phyloP scores from a whole-genome alignment of 108 stramenopile species.

The Chaetoceros tenuissimus region DNA sequence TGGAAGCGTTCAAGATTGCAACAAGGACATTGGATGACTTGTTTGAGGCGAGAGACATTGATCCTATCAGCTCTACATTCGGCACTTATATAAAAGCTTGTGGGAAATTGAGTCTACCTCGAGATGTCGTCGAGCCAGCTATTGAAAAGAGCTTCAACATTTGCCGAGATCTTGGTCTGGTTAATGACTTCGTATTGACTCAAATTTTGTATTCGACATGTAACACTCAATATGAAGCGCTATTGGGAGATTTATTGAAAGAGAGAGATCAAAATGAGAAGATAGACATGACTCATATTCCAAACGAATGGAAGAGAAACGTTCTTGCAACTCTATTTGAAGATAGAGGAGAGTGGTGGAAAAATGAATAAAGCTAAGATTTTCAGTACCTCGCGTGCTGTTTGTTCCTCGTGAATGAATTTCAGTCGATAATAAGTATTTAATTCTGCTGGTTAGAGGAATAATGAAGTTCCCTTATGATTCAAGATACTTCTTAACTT shows the following conservation, averaged over 20 bases:
- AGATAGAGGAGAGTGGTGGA: neutral
- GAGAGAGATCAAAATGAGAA: neutral
- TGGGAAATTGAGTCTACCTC: constrained; percentile 39
- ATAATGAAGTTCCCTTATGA: too few species aligned
- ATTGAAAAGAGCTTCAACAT: constrained; percentile 29
- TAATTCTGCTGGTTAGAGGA: too few species aligned
- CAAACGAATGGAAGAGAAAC: neutral
- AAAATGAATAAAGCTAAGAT: neutral
- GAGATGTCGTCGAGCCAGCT: constrained; percentile 19
- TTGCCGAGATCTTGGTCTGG: constrained; percentile 44
- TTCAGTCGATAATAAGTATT: too few species aligned
- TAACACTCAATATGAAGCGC: neutral
- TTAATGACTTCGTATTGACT: constrained; percentile 61
- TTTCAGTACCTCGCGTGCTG: neutral
- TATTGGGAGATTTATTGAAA: neutral
- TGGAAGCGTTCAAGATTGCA: constrained; percentile 51
- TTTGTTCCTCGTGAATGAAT: too few species aligned
- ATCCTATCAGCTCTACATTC: constrained; percentile 36
- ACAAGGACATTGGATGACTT: constrained; percentile 33
- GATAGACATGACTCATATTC: neutral
- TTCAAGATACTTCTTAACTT: too few species aligned
- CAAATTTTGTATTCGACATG: constrained; percentile 27
- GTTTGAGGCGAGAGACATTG: constrained; percentile 11
- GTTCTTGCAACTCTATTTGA: neutral
- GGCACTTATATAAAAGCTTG: constrained; percentile 71